phyloP scores from a whole-genome alignment of 225 moss, liverwort and hornwort genomes.

The Marchantia polymorpha region DNA sequence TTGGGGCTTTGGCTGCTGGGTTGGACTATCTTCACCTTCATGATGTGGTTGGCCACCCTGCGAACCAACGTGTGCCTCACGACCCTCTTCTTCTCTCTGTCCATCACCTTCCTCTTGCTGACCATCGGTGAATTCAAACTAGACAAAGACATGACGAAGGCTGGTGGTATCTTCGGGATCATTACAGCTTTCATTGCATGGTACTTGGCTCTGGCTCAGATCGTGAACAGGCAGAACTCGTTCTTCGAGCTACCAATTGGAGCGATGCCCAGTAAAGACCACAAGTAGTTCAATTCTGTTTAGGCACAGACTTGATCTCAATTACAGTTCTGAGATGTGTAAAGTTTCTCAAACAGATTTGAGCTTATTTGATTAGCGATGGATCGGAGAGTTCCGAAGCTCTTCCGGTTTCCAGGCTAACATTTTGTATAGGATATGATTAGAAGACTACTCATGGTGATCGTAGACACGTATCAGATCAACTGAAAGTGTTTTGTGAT shows the following conservation, averaged over 20 bases:
- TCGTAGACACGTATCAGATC: too few species aligned
- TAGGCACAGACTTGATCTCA: too few species aligned
- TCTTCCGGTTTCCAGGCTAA: too few species aligned
- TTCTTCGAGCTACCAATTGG: slow-evolving; percentile 64
- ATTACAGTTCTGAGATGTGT: too few species aligned
- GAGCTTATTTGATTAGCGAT: too few species aligned
- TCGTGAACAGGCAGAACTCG: slow-evolving; percentile 49
- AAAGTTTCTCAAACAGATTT: too few species aligned
- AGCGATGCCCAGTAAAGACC: too few species aligned
- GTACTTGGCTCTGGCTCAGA: slow-evolving; percentile 27
- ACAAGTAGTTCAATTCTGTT: too few species aligned
- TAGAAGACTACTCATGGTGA: too few species aligned
- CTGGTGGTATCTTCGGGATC: slow-evolving; percentile 57
- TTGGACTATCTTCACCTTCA: slow-evolving; percentile 52
- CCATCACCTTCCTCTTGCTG: slow-evolving; percentile 53
- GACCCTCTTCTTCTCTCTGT: slow-evolving; percentile 46
- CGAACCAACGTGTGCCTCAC: slow-evolving; percentile 40
- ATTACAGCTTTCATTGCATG: slow-evolving; percentile 48
- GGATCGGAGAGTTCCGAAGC: too few species aligned
- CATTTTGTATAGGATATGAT: too few species aligned
- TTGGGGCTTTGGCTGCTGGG: slow-evolving; percentile 47
- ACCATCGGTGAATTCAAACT: slow-evolving; percentile 35
- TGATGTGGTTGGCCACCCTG: slow-evolving; percentile 60
- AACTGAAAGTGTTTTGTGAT: too few species aligned
- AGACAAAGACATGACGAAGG: slow-evolving; percentile 30